Evolutionary conservation across 164 flowering plant species (phyloP), one percentile per base, ranked within the genome.

Genomic region (Nymphaea colorata): DNA sequence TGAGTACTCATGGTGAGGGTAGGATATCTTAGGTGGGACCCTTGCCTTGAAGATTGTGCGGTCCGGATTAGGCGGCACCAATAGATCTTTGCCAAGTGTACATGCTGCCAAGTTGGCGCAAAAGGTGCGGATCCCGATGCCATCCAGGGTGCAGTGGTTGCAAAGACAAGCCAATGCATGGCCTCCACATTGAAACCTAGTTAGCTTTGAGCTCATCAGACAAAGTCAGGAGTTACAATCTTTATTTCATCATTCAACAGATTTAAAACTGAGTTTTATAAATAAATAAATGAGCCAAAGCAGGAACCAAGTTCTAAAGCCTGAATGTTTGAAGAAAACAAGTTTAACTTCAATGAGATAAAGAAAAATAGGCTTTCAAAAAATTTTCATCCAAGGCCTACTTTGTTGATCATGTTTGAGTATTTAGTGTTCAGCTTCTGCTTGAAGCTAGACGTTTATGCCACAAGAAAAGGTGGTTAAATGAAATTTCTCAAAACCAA

Each of bases 131-230:
- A 41, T 41, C 2, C 73, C 68, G 2, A 70, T 41, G 5, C 81
- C 81, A 41, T 79, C 79, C 3, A 76, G 15, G 62, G 62, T 45
- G 64, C 81, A 76, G 43, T 79, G 81, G 61, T 74, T 74, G 70
- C 64, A 51, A 44, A 70, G 59, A 6, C 64, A 61, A n/a, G 74
- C 79, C 6, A 79, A 41, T 41, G 79, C 75, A 25, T 76, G 44
- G 69, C 81, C 70, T 67, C 81, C 76, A 45, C 77, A 79, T 64
- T 70, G 68, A 66, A 79, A 74, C 63, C 65, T 73, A 10, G 79
- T 79, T 51, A 79, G 70, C 81, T 79, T 70, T 42, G 53, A 45
- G 53, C 53, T 25, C 36, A 25, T 25, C 36, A 25, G 42, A 59
- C 17, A 67, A 67, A n/a, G 4, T n/a, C 11, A 51, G 25, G 25